phyloP scores from a whole-genome alignment of 106 monocot genomes.

The Allium sativum region DNA sequence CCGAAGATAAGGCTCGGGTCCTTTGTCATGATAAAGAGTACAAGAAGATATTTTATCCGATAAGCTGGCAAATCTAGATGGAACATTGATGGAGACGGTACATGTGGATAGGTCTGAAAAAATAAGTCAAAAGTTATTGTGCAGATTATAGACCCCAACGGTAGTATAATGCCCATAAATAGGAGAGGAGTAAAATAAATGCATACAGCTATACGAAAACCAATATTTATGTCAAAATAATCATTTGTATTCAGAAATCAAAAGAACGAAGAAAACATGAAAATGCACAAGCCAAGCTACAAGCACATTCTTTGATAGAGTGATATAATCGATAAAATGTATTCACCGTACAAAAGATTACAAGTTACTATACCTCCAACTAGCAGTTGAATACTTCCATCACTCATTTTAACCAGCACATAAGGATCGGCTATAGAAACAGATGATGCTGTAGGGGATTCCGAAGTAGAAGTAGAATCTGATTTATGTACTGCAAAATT shows the following conservation, averaged over 20 bases:
- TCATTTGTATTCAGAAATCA: too few relatives aligned
- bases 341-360: not conserved
- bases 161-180: not conserved
- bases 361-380: constrained; percentile 47
- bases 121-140: constrained; percentile 1
- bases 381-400: constrained; percentile 83
- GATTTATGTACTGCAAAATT: constrained; percentile 64
- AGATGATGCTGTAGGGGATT: constrained; percentile 35
- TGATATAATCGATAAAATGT: not conserved
- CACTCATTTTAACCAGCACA: constrained; percentile 78
- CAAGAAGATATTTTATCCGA: constrained; percentile 55
- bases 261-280: too few relatives aligned
- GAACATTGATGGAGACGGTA: constrained; percentile 51
- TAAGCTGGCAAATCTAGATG: constrained; percentile 40
- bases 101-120: constrained; percentile 61
- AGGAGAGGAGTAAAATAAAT: not conserved
- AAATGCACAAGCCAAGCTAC: not conserved
- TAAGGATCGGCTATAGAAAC: constrained; percentile 98
- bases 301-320: not conserved
- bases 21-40: constrained; percentile 89
- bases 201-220: not conserved
- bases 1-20: constrained; percentile 80
- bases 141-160: not conserved
- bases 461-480: constrained; percentile 39
- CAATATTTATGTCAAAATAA: too few relatives aligned